Base-by-base conservation (phyloP, 2,329 filamentous ascomycete species). In the Teratosphaeria gauchensis region DNA sequence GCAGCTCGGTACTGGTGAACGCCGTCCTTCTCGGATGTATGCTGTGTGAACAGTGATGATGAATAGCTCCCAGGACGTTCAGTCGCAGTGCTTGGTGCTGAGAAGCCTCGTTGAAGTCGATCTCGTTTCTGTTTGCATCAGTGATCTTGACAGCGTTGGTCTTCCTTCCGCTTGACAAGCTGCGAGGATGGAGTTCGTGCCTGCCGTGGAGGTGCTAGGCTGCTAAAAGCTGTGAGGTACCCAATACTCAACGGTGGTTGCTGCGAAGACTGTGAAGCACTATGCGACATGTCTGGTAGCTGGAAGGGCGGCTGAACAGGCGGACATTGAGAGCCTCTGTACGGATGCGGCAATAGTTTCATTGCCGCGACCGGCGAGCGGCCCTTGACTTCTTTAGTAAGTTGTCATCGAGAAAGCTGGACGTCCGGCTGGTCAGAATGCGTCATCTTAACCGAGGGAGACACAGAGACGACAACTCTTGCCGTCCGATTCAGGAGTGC, bases 211-310 rank as follows among this genome's bases (percentile, higher is more conserved):
- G 33, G 8, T 35, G 6, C 2, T 11, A 14, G 33, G 24, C 54
- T 58, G 51, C 75, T 54, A 28, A 63, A 61, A 21, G 68, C 64
- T 28, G 66, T 76, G 70, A 84, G 73, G 78, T 89, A 81, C 51
- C 82, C 80, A 35, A 84, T 73, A 65, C 81, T 84, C 48, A 84
- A 84, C 9, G 77, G 74, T 19, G 84, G 83, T 62, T 83, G 78
- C 74, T 81, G 67, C 75, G 89, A 89, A 58, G 88, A 82, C 73
- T 94, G 89, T 1, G 90, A 95, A 1, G 88, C 84, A 61, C 84
- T 91, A 66, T 92, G 86, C 1, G 92, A 94, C 87, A 96, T 92
- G 46, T 78, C 77, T 59, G 83, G 76, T 62, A 86, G 80, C 72
- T 87, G 77, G 68, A 81, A 85, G 51, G 80, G 78, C 58, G 74